Evolutionary conservation across 257 asterid genomes (phyloP), one percentile per base, ranked within the genome.

Genomic region (Perilla frutescens): DNA sequence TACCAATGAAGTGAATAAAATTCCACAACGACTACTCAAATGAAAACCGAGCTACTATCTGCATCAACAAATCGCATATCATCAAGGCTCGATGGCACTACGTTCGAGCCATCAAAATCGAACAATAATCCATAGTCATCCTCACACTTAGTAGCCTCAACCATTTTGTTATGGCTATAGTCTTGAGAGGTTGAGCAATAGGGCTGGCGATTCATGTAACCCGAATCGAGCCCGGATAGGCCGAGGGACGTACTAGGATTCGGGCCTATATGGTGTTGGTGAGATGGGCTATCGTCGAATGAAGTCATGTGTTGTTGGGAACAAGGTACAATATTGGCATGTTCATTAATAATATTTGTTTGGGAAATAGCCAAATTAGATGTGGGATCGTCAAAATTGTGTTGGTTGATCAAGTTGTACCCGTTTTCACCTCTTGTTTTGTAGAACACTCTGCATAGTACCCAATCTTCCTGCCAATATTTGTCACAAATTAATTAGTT

Each of bases 391-490:
- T 66, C 71, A 3, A 54, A 41, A 13, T 72, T 54, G 37, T 71
- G 49, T 4, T 72, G 70, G 81, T 54, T 80, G 9, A 66, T 70
- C 37, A 71, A 43, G 13, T 80, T 63, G 72, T 66, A 70, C 72
- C 87, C 78, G 54, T 90, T 86, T 75, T 87, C 93, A 41, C 74
- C 51, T 68, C 86, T 87, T 44, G 83, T 74, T 81, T 90, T 92
- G 86, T 92, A 79, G 43, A 92, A 88, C 67, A 92, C 98, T 83
- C 98, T 84, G 73, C 96, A 90, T 20, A 92, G 74, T 3, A 92
- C 98, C 98, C 98, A 92, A 29, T 92, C 96, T 77, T 92, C 98
- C 96, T 92, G 92, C 36, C 53, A 80, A 72, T 29, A 0, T 6
- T 1, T 10, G 32, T 37, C 63, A 80, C 37, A 71, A 20, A 70